Evolutionary conservation across 2,329 filamentous ascomycete species (phyloP).

Genomic region (Sarocladium strictum): DNA sequence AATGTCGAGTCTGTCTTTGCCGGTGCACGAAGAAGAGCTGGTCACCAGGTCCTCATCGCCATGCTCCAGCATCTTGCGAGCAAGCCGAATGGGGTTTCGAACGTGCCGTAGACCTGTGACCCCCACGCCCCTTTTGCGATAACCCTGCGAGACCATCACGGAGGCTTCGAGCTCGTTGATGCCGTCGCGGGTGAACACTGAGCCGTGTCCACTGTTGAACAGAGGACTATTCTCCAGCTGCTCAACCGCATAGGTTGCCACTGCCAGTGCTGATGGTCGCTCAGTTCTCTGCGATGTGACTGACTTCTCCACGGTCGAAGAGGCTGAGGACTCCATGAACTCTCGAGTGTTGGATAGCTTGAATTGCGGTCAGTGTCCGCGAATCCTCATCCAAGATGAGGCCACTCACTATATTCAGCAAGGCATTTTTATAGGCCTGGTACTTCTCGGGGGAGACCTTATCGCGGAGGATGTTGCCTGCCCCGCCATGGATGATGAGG

Average conservation of each 20-base stretch:
- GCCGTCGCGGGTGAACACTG: slow-evolving; percentile 79
- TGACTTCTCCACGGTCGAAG: neutral
- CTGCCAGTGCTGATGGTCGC: slow-evolving; percentile 58
- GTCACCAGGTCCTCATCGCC: slow-evolving; percentile 51
- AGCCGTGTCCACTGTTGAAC: slow-evolving; percentile 80
- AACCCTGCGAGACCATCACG: slow-evolving; percentile 73
- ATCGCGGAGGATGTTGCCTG: slow-evolving; percentile 59
- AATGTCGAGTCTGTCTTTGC: slow-evolving; percentile 27
- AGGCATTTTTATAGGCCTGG: slow-evolving; percentile 49
- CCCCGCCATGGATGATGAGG: slow-evolving; percentile 67
- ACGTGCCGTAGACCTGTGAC: slow-evolving; percentile 67
- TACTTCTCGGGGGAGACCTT: slow-evolving; percentile 55
- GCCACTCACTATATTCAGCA: slow-evolving; percentile 52
- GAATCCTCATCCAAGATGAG: neutral
- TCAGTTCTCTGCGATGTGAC: neutral
- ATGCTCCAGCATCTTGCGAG: slow-evolving; percentile 61
- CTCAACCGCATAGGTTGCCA: slow-evolving; percentile 68
- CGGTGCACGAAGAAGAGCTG: slow-evolving; percentile 20
- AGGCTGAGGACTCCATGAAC: neutral
- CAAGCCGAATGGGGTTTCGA: slow-evolving; percentile 74
- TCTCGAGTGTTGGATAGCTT: neutral
- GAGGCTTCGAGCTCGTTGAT: slow-evolving; percentile 81
- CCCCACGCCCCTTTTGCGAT: slow-evolving; percentile 70
- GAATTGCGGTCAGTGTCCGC: neutral
- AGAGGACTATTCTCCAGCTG: slow-evolving; percentile 73